Base-by-base conservation (phyloP, 192 early-diverging fungal species). In the Entomortierella lignicola region DNA sequence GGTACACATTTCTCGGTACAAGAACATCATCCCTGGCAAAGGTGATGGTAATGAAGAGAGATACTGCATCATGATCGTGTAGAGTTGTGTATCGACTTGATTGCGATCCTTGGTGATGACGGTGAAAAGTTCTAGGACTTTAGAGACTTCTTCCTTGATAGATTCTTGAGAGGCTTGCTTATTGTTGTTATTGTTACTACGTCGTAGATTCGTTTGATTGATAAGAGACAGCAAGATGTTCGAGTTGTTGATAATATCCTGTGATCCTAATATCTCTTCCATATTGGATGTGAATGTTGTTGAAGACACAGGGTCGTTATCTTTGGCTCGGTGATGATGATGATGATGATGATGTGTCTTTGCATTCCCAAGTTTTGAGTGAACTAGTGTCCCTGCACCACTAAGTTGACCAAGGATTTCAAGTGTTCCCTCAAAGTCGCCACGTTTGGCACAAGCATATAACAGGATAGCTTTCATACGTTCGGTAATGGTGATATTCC, bases 51-150 rank as follows among this genome's bases (percentile, higher is more conserved):
- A 44, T 2, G 74, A 67, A 13, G 74, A 77, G 2, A 77, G 74
- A 44, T 77, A 77, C 6, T 77, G 74, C 74, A 77, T 77, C 74
- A 77, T 77, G 55, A 77, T 77, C 15, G 66, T 77, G 30, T 77
- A 77, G 10, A 77, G 55, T 20, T 69, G 74, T 43, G 66, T 51
- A 29, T 77, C 74, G 39, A 58, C 42, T 18, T 48, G 59, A 2
- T 69, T 13, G 0, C 60, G 66, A 18, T 77, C 48, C 30, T 41
- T 69, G 18, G 66, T 69, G 39, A 77, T 77, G 25, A 69, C 25
- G 4, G 74, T 64, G 47, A 77, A 77, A 1, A 77, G 66, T 47
- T 77, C 74, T 55, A 77, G 55, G 8, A 77, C 74, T 26, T 60
- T 69, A 4, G 74, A 63, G 13, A 69, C 74, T 55, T 77, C 74